A percentile compares a stretch with the other conserved stretches of the same genome.
Evolutionary conservation across 2,329 filamentous ascomycete genomes (phyloP).

Genomic region (Alternaria tenuissima): DNA sequence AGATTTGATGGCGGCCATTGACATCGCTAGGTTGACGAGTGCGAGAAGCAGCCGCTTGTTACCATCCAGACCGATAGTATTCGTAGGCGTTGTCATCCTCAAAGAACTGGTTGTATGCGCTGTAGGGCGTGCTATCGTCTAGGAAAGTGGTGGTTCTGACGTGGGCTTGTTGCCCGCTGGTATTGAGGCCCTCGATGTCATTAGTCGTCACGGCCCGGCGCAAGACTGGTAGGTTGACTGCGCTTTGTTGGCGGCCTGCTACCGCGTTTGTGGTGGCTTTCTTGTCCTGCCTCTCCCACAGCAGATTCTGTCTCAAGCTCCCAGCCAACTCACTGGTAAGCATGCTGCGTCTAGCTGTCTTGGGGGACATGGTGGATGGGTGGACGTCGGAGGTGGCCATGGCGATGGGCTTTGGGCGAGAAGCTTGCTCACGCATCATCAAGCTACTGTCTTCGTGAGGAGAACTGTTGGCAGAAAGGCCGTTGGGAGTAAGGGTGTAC

Average conservation of each 20-base stretch:
- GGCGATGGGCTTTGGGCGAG: constrained; percentile 82
- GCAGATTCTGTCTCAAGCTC: constrained; percentile 86
- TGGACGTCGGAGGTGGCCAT: constrained; percentile 73
- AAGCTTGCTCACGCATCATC: constrained; percentile 65
- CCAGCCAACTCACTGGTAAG: constrained; percentile 81
- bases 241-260: constrained; percentile 85
- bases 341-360: constrained; percentile 87
- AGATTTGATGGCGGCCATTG: constrained; percentile 19
- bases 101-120: constrained; percentile 81
- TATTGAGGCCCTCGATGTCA: constrained; percentile 89
- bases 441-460: constrained; percentile 63
- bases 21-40: constrained; percentile 50
- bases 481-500: constrained; percentile 74
- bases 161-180: constrained; percentile 55
- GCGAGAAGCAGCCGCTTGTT: constrained; percentile 37
- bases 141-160: constrained; percentile 64
- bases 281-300: constrained; percentile 96
- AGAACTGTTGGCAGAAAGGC: constrained; percentile 68
- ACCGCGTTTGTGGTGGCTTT: constrained; percentile 87
- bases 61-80: constrained; percentile 89
- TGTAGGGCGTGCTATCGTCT: constrained; percentile 70
- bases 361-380: constrained; percentile 83
- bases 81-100: constrained; percentile 71
- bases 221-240: constrained; percentile 40
- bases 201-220: constrained; percentile 65